These are phyloP conservation scores for Glycine soja DNA, from an alignment of 306 rosid species.

Conservation along the genomic window DNA sequence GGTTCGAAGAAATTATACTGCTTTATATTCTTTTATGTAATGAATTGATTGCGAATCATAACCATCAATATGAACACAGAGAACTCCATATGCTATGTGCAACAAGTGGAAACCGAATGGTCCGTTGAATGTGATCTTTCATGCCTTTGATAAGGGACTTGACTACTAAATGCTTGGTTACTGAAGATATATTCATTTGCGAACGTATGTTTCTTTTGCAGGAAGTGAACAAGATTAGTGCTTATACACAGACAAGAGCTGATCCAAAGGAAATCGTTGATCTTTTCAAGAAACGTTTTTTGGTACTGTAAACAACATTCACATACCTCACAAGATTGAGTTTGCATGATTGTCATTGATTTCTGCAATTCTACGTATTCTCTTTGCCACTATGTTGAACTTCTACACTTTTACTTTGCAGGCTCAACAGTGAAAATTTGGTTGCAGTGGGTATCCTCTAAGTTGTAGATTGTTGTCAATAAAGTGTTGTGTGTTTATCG, in stretches of 20 bases:
- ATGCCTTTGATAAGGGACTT: constrained; percentile 3
- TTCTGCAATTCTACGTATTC: constrained; percentile 1
- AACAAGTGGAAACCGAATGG: constrained; percentile 4
- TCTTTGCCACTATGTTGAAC: not conserved
- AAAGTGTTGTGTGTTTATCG: constrained; percentile 20
- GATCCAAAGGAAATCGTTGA: constrained; percentile 60
- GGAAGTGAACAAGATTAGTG: constrained; percentile 72
- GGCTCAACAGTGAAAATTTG: constrained; percentile 42
- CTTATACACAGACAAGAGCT: constrained; percentile 63
- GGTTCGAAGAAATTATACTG: not conserved
- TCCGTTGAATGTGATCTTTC: not conserved
- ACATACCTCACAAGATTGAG: not conserved
- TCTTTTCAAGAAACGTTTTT: constrained; percentile 55
- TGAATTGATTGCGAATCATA: constrained; percentile 4
- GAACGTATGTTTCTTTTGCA: constrained; percentile 44
- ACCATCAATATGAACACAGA: not conserved
- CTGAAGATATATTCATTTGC: constrained; percentile 20
- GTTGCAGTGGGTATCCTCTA: constrained; percentile 17
- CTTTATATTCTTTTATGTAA: constrained; percentile 21
- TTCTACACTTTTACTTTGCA: constrained; percentile 24
- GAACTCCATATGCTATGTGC: too few relatives aligned
- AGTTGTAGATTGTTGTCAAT: constrained; percentile 15
- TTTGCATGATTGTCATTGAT: constrained; percentile 29
- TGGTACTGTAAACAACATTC: constrained; percentile 52
- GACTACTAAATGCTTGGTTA: not conserved